A percentile compares a stretch with the other conserved stretches of the same genome.
phyloP scores from a whole-genome alignment of 2,329 filamentous ascomycete species.

The Magnaporthiopsis poae region DNA sequence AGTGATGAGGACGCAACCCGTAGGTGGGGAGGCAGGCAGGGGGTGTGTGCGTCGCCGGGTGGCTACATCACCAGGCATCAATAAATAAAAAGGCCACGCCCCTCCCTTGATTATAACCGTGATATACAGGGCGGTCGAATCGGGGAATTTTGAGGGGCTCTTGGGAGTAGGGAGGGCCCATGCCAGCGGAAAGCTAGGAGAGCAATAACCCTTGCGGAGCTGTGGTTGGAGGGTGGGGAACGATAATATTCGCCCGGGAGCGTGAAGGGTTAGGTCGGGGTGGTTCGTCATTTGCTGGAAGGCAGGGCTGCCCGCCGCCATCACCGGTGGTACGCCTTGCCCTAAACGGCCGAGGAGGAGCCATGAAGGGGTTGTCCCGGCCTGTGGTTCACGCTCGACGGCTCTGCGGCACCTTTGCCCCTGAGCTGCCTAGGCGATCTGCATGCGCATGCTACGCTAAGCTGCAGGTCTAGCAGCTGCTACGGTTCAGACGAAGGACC shows the following conservation, averaged over 20 bases:
- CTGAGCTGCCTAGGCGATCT: background rate
- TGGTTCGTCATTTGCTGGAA: background rate
- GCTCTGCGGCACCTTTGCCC: background rate
- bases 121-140: slow-evolving; percentile 9
- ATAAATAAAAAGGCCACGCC: background rate
- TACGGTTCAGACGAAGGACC: background rate
- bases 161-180: slow-evolving; percentile 6
- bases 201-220: slow-evolving; percentile 15
- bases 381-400: background rate
- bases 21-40: background rate
- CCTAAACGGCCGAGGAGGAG: background rate
- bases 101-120: background rate
- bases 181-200: slow-evolving; percentile 10
- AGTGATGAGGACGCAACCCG: background rate
- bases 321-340: background rate
- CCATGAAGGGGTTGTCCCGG: background rate
- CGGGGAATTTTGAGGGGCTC: slow-evolving; percentile 4
- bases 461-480: background rate
- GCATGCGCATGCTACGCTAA: background rate
- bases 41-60: too few relatives aligned
- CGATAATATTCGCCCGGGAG: background rate
- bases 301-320: too few relatives aligned
- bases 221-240: slow-evolving; percentile 9
- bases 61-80: slow-evolving; percentile 6
- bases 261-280: background rate